Evolutionary conservation across 1,284 basidiomycete genomes (phyloP), one percentile per base, ranked within the genome.

Genomic region (Tilletia horrida): DNA sequence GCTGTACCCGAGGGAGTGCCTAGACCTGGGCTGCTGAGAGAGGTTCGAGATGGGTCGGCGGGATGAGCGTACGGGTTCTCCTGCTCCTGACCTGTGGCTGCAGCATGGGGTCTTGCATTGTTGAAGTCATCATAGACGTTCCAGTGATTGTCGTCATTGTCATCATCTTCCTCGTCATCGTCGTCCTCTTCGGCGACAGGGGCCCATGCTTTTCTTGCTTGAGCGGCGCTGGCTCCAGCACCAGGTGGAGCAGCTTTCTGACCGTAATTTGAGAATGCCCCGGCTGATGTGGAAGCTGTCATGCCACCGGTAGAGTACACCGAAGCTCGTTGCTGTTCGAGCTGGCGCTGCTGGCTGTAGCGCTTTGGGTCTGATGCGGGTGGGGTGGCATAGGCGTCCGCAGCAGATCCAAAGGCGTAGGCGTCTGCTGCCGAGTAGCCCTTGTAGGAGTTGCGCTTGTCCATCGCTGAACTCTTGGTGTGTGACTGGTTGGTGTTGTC

Each of bases 101-200:
- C 73, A 66, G 48, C 63, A 63, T 67, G 50, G 27, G 75, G 73
- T 3, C 73, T 67, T 11, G 69, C 70, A 67, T 74, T 78, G 71
- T 78, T 78, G 68, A 78, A 78, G 55, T 78, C 77, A 48, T 78
- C 77, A 63, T 78, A 78, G 16, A 78, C 76, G 55, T 78, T 77
- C 77, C 77, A 78, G 48, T 76, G 73, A 21, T 76, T 68, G 13
- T 74, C 75, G 2, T 72, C 70, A 3, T 72, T 66, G 4, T 75
- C 73, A 1, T 71, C 73, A 0, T 73, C 73, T 3, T 71, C 71
- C 0, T 71, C 71, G 1, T 63, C 66, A n/a, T 64, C 63, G 16
- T 71, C 68, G n/a, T 71, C 27, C 27, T 67, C 62, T 4, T 66
- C 64, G 18, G 25, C 55, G 9, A 47, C 55, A 40, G 48, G 35